Percentiles rank a stretch among this genome's conserved stretches.
phyloP scores from a whole-genome alignment of 345 rosid genomes.

The Passiflora organensis region DNA sequence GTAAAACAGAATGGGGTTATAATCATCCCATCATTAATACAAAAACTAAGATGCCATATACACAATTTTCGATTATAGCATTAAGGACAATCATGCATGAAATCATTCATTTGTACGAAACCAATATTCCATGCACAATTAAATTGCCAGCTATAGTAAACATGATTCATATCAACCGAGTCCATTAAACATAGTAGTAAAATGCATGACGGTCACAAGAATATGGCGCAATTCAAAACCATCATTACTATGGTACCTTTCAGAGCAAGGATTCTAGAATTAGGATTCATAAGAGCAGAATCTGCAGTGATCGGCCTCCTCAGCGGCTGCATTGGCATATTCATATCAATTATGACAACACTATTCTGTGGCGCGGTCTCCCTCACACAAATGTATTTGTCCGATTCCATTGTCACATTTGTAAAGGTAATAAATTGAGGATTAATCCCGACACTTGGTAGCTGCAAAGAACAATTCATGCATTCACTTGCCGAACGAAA shows the following conservation, averaged over 20 bases:
- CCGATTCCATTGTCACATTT: constrained; percentile 81
- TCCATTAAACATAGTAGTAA: too few species aligned
- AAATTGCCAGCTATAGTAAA: background rate
- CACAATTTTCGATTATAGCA: too few species aligned
- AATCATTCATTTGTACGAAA: too few species aligned
- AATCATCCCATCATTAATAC: too few species aligned
- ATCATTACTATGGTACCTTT: constrained; percentile 6
- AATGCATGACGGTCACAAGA: background rate
- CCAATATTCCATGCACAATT: background rate
- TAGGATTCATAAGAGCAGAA: constrained; percentile 82
- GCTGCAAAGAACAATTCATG: constrained; percentile 38
- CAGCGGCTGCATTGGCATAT: constrained; percentile 75
- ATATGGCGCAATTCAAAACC: background rate
- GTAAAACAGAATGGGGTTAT: too few species aligned
- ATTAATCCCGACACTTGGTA: constrained; percentile 69
- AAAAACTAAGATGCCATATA: too few species aligned
- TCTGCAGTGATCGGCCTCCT: constrained; percentile 84
- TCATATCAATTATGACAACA: constrained; percentile 78
- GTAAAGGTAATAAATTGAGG: constrained; percentile 76
- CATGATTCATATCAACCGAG: background rate
- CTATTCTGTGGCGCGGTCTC: constrained; percentile 86
- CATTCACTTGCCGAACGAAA: background rate
- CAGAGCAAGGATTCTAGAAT: constrained; percentile 55
- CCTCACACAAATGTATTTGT: constrained; percentile 79
- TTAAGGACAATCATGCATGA: too few species aligned